These are phyloP conservation scores for Massariosphaeria phaeospora DNA, from an alignment of 495 filamentous ascomycete genomes.

Conservation along the genomic window DNA sequence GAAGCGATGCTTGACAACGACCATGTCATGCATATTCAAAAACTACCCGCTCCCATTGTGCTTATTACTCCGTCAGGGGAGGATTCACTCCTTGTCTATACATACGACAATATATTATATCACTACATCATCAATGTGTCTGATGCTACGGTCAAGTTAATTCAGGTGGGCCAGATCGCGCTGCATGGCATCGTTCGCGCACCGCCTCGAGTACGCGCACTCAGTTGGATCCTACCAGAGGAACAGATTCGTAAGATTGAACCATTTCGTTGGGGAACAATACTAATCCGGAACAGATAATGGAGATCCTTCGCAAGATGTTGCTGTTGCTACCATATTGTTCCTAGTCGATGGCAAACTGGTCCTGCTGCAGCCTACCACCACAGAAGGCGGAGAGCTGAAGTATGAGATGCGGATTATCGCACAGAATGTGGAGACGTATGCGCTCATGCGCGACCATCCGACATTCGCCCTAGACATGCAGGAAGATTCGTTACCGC, in stretches of 20 bases:
- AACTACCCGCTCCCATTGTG: constrained; percentile 76
- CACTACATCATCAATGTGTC: constrained; percentile 81
- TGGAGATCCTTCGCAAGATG: constrained; percentile 94
- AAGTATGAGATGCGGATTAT: constrained; percentile 99
- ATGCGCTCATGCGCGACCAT: constrained; percentile 84
- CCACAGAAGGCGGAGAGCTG: constrained; percentile 66
- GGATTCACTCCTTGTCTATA: constrained; percentile 93
- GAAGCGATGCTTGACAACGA: constrained; percentile 73
- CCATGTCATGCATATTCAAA: constrained; percentile 66
- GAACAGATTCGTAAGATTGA: constrained; percentile 63
- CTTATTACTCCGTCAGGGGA: constrained; percentile 82
- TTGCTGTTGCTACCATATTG: constrained; percentile 86
- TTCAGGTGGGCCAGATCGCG: constrained; percentile 92
- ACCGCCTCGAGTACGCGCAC: constrained; percentile 81
- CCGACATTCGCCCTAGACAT: constrained; percentile 38
- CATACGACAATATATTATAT: constrained; percentile 90
- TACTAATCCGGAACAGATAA: constrained; percentile 52
- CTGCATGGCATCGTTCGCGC: constrained; percentile 95
- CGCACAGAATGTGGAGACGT: constrained; percentile 93
- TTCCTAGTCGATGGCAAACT: constrained; percentile 96
- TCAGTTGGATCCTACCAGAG: constrained; percentile 94
- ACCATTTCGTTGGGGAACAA: neutral
- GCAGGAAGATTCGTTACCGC: constrained; percentile 44
- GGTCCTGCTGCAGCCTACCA: constrained; percentile 81
- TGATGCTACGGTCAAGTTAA: constrained; percentile 61